phyloP scores from a whole-genome alignment of 1,139 yeast genomes.

The Diutina siamensis region DNA sequence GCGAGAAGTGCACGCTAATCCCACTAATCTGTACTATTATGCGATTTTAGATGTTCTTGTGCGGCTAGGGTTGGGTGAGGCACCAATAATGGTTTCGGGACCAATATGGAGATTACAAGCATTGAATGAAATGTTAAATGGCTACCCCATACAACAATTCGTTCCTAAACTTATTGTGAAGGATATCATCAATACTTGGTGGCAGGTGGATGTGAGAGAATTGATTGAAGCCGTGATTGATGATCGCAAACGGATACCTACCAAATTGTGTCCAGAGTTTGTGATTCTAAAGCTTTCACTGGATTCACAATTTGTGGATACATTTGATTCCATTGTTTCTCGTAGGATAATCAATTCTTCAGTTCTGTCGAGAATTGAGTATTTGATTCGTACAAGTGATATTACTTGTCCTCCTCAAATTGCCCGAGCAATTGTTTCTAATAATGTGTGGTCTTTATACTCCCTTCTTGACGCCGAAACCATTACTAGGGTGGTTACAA shows the following conservation, averaged over 20 bases:
- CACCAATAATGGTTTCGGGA: too few relatives aligned
- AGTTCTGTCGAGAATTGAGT: background rate
- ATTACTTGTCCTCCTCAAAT: background rate
- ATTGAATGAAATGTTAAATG: too few relatives aligned
- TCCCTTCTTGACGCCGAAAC: background rate
- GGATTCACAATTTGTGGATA: background rate
- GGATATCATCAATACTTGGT: too few relatives aligned
- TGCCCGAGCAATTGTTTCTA: background rate
- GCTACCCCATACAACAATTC: too few relatives aligned
- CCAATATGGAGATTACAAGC: too few relatives aligned
- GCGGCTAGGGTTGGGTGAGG: too few relatives aligned
- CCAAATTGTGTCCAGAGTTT: too few relatives aligned
- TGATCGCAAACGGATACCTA: too few relatives aligned
- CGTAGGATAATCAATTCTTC: too few relatives aligned
- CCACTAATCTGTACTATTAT: too few relatives aligned
- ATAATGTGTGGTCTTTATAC: background rate
- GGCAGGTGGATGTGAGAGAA: background rate
- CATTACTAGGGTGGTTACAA: background rate
- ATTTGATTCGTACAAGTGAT: background rate
- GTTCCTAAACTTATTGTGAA: too few relatives aligned
- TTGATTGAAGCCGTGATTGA: background rate
- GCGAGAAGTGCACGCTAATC: background rate
- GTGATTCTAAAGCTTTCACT: background rate
- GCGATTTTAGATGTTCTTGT: too few relatives aligned
- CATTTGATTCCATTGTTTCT: background rate